Evolutionary conservation across 768 basidiomycete species (phyloP), one percentile per base, ranked within the genome.

Genomic region (Tylopilus vinaceipallidus): DNA sequence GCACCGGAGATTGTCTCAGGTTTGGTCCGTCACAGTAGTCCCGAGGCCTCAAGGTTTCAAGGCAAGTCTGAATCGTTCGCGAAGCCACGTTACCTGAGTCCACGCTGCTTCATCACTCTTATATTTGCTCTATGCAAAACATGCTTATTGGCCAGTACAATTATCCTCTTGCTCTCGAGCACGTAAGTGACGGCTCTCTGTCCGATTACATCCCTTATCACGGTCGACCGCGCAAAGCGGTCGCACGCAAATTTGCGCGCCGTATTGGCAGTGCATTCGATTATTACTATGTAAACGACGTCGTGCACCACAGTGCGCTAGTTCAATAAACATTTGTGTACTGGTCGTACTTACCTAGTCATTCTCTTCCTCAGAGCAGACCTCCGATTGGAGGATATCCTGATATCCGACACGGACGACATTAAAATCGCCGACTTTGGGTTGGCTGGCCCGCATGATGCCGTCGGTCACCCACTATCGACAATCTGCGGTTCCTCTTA

Each of bases 361-460:
- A n/a, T 19, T 59, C 45, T 48, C 20, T 12, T 29, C 3, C 36
- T 24, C 16, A 32, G 3, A 34, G 8, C 33, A 66, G 88, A 99
- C 74, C 86, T 99, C 57, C 98, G 98, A 77, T 98, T 99, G 65
- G 95, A 99, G 72, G 98, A 98, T 73, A 98, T 99, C 61, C 87
- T 99, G 64, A 98, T 99, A 57, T 97, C 93, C 1, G 92, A 95
- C 55, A 90, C 91, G 0, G 97, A 95, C 12, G 98, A 98, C 73
- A 98, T 98, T 78, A 99, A 98, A 78, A 98, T 98, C 55, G 98
- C 98, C 69, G 95, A 99, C 71, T 99, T 98, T 71, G 97, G 97
- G 40, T 78, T 99, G 5, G 98, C 95, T 3, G 98, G 98, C 71
- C 78, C 98, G 11, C 98, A 86, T 66, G 83, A 95, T 59, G 95